A percentile compares a stretch with the other conserved stretches of the same genome.
These are phyloP conservation scores for Singerocomus inundabilis DNA, from an alignment of 1,284 basidiomycete species.

Conservation along the genomic window DNA sequence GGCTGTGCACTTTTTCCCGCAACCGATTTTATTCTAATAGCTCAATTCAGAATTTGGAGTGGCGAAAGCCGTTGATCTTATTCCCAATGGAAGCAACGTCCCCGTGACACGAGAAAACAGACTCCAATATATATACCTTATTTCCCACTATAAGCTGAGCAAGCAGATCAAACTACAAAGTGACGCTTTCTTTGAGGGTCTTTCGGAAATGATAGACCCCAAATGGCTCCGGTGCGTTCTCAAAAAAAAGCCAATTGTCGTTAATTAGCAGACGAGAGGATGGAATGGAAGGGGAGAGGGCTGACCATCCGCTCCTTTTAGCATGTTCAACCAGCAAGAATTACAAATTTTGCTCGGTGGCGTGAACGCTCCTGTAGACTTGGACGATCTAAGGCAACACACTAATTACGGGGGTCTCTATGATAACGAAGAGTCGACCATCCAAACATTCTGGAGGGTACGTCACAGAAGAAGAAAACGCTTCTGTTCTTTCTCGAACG, in stretches of 20 bases:
- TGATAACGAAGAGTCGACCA: slow-evolving; percentile 66
- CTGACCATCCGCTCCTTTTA: slow-evolving; percentile 31
- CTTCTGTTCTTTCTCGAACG: background rate
- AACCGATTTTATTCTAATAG: background rate
- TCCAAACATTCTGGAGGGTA: slow-evolving; percentile 76
- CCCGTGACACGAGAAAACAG: slow-evolving; percentile 90
- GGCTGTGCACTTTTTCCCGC: background rate
- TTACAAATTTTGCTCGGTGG: slow-evolving; percentile 84
- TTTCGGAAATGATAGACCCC: slow-evolving; percentile 85
- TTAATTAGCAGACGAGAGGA: background rate
- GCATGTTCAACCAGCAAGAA: slow-evolving; percentile 96
- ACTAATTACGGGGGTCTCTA: slow-evolving; percentile 80
- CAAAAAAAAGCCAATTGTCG: background rate
- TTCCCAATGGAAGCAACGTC: slow-evolving; percentile 82
- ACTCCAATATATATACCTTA: slow-evolving; percentile 86
- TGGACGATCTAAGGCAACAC: slow-evolving; percentile 74
- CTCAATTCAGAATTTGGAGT: slow-evolving; percentile 76
- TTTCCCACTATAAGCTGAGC: slow-evolving; percentile 88
- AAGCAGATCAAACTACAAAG: slow-evolving; percentile 88
- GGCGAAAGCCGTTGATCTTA: slow-evolving; percentile 75
- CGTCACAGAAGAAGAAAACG: slow-evolving; percentile 9
- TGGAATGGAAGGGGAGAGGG: background rate
- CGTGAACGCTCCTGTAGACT: slow-evolving; percentile 77
- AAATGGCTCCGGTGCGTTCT: slow-evolving; percentile 78
- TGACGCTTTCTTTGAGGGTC: slow-evolving; percentile 80